These are phyloP conservation scores for Aspergillus diversus DNA, from an alignment of 495 filamentous ascomycete genomes.

Conservation along the genomic window DNA sequence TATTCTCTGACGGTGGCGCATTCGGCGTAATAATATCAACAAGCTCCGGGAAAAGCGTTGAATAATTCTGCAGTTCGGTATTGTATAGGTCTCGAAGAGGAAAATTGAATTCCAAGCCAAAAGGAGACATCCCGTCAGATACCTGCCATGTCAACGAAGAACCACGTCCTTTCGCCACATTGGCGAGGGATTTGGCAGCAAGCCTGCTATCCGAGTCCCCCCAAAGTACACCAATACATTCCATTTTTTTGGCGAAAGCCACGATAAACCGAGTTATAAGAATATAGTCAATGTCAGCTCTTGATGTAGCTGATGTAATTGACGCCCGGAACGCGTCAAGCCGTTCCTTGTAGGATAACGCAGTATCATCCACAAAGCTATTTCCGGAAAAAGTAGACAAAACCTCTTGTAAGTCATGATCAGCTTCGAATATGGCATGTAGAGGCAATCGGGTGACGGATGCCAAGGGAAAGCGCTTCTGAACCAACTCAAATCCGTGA, in stretches of 20 bases:
- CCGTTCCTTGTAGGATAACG: conserved; percentile 40
- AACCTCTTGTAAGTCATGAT: conserved; percentile 35
- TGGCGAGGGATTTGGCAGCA: conserved; percentile 81
- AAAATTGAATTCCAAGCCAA: conserved; percentile 63
- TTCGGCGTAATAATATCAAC: conserved; percentile 50
- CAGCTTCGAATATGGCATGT: conserved; percentile 57
- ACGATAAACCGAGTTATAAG: conserved; percentile 72
- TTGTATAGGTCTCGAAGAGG: conserved; percentile 82
- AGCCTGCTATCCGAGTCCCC: conserved; percentile 86
- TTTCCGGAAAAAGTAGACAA: conserved; percentile 33
- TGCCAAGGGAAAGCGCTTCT: conserved; percentile 61
- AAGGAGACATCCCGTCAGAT: conserved; percentile 69
- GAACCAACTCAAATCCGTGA: conserved; percentile 40
- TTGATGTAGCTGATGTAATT: conserved; percentile 73
- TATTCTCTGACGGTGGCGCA: conserved; percentile 50
- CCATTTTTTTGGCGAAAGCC: conserved; percentile 57
- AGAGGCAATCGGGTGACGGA: conserved; percentile 58
- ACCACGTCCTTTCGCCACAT: conserved; percentile 89
- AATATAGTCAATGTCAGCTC: conserved; percentile 69
- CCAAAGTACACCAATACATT: conserved; percentile 74
- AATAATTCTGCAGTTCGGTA: conserved; percentile 72
- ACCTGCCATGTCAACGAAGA: conserved; percentile 80
- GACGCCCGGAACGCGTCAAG: conserved; percentile 58
- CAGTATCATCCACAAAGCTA: conserved; percentile 34
- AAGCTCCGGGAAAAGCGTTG: conserved; percentile 57